Evolutionary conservation across 352 stramenopile genomes (phyloP).

Genomic region (Pythium chondricola): DNA sequence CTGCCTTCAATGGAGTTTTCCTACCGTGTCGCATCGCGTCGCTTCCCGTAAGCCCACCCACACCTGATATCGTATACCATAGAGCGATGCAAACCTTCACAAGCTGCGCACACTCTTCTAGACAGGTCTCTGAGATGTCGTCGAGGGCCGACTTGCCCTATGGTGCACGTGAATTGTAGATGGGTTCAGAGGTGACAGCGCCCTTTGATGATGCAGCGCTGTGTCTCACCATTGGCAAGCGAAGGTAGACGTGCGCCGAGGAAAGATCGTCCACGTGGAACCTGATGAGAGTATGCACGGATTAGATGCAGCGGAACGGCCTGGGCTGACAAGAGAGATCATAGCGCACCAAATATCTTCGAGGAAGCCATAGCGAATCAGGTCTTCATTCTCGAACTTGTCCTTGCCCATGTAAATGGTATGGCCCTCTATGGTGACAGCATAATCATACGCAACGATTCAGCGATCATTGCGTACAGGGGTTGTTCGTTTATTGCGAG

Average conservation of each 20-base stretch:
- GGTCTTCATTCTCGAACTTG: constrained; percentile 99
- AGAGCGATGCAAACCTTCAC: constrained; percentile 71
- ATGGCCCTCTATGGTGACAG: constrained; percentile 60
- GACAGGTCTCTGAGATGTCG: constrained; percentile 66
- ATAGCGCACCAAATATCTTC: constrained; percentile 89
- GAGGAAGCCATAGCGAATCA: constrained; percentile 96
- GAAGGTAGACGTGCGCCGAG: constrained; percentile 97
- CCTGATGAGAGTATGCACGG: constrained; percentile 23
- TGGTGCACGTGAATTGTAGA: too few species aligned
- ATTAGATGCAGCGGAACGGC: neutral
- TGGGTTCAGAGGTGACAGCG: too few species aligned
- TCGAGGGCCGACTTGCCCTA: constrained; percentile 72
- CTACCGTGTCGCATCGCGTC: constrained; percentile 20
- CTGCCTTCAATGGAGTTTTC: constrained; percentile 93
- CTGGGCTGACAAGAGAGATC: neutral
- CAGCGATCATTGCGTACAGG: too few species aligned
- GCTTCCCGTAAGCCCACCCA: neutral
- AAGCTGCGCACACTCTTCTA: constrained; percentile 89
- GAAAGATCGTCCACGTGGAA: constrained; percentile 98
- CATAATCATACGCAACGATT: neutral
- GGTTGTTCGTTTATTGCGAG: too few species aligned
- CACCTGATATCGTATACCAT: neutral
- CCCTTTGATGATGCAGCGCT: too few species aligned
- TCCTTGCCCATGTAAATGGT: constrained; percentile 97
- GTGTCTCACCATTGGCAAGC: constrained; percentile 88